Percentiles rank a stretch among this genome's conserved stretches.
Evolutionary conservation across 129 eudicot species (phyloP).

Genomic region (Cynara cardunculus): DNA sequence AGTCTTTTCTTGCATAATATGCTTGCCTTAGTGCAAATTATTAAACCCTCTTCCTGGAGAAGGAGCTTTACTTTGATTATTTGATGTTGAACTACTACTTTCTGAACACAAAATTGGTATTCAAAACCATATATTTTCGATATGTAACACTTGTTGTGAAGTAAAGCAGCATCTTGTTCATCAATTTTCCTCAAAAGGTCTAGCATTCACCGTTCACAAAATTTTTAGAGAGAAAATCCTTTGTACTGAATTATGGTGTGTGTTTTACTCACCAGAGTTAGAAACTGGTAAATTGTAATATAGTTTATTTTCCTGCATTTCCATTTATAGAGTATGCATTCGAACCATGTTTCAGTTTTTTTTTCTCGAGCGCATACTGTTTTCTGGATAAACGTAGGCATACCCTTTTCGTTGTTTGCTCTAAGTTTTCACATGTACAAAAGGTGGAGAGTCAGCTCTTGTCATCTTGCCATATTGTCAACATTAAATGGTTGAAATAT

Average conservation of each 20-base stretch:
- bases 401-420: neutral
- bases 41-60: neutral
- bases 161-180: neutral
- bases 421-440: neutral
- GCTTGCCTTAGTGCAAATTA: slow-evolving; percentile 7
- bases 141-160: neutral
- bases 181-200: neutral
- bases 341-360: neutral
- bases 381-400: neutral
- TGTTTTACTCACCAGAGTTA: neutral
- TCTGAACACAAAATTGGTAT: neutral
- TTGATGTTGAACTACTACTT: neutral
- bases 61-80: slow-evolving; percentile 1
- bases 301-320: neutral
- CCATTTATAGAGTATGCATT: neutral
- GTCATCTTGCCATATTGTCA: neutral
- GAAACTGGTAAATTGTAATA: neutral
- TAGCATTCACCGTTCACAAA: neutral
- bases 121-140: neutral
- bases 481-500: neutral
- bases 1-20: neutral
- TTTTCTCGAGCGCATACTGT: neutral
- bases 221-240: neutral
- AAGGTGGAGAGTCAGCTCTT: neutral
- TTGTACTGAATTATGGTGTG: neutral